Conservation (phyloP, 225 moss, liverwort and hornwort species). For the Neckera pumila region DNA sequence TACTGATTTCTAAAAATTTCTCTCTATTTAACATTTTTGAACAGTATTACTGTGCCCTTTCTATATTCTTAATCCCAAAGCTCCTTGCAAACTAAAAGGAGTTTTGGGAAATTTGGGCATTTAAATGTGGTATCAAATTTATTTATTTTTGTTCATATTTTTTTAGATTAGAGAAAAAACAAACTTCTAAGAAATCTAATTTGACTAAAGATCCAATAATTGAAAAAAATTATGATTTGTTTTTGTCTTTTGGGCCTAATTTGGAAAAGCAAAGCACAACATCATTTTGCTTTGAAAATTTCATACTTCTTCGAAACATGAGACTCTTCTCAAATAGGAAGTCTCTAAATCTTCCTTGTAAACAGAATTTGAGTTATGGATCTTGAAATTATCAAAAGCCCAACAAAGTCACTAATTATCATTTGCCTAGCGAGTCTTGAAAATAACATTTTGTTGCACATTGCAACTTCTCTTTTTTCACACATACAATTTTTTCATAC, state of each 20-base stretch:
- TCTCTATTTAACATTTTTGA: not conserved
- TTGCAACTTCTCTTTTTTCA: not conserved
- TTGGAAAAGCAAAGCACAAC: accelerated
- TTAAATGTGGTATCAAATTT: not conserved
- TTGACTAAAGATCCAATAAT: too few species aligned
- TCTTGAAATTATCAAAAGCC: too few species aligned
- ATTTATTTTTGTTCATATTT: not conserved
- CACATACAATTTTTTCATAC: accelerated
- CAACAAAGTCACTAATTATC: too few species aligned
- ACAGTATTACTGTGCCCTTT: accelerated
- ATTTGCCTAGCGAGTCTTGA: accelerated
- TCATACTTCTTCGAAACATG: not conserved
- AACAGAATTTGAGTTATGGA: not conserved
- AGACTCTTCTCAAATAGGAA: not conserved
- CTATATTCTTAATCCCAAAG: too few species aligned
- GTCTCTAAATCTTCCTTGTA: not conserved
- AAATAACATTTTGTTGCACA: not conserved
- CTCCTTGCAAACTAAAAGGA: not conserved
- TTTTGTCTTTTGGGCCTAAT: accelerated
- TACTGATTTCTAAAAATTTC: not conserved
- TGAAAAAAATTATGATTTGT: not conserved
- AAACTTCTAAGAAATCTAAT: not conserved
- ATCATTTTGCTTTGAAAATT: not conserved
- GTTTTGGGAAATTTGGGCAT: not conserved
- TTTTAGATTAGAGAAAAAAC: not conserved